Evolutionary conservation across 805 yeast genomes (phyloP).

Genomic region (Blastobotrys muscicola): DNA sequence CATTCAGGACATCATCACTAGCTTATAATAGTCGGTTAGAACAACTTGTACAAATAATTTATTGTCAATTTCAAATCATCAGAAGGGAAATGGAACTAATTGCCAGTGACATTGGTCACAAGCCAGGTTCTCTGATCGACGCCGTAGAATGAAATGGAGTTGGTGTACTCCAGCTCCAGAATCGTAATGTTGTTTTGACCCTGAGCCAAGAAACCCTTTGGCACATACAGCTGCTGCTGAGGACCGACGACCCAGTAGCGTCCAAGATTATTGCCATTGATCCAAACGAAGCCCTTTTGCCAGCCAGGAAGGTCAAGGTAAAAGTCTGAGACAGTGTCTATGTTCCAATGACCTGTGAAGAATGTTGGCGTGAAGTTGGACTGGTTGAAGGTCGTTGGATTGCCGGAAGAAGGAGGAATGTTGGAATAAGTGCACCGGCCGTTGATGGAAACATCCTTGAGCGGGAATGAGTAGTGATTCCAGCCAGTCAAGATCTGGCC

Average conservation of each 20-base stretch:
- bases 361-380: conserved; percentile 1
- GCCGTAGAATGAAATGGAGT: background rate
- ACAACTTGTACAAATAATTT: background rate
- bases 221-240: conserved; percentile 4
- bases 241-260: conserved; percentile 4
- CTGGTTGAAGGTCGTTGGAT: background rate
- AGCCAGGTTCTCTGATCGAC: background rate
- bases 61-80: background rate
- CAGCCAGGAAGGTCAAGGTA: conserved; percentile 2
- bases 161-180: conserved; percentile 1
- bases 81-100: too few species aligned
- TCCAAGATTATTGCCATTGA: conserved; percentile 3
- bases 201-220: background rate
- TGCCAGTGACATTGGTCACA: too few species aligned
- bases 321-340: background rate
- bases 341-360: background rate
- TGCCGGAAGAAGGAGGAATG: too few species aligned
- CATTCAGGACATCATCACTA: conserved; percentile 1
- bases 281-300: conserved; percentile 1
- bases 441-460: background rate
- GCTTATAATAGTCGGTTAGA: too few species aligned
- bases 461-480: background rate
- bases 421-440: background rate
- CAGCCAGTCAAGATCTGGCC: background rate
- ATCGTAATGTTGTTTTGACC: background rate